phyloP scores from a whole-genome alignment of 2,329 filamentous ascomycete genomes.

The Botryotinia convoluta region DNA sequence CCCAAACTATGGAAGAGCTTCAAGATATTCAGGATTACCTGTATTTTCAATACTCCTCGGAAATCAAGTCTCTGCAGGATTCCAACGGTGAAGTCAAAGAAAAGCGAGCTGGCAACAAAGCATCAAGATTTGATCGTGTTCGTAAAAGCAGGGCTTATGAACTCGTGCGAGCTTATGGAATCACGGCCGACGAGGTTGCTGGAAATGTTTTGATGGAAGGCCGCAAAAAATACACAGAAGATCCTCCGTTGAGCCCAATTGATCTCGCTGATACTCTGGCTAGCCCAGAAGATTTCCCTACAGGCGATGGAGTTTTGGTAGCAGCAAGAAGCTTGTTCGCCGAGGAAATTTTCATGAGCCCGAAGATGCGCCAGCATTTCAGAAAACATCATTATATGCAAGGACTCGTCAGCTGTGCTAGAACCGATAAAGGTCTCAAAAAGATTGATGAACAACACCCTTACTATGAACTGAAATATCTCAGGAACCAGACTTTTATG shows the following conservation, averaged over 20 bases:
- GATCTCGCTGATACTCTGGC: conserved; percentile 81
- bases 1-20: conserved; percentile 87
- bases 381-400: conserved; percentile 79
- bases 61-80: conserved; percentile 76
- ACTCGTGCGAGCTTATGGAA: conserved; percentile 85
- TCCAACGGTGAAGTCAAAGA: conserved; percentile 62
- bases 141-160: conserved; percentile 76
- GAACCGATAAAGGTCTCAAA: conserved; percentile 90
- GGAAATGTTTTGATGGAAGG: conserved; percentile 79
- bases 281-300: conserved; percentile 69
- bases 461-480: conserved; percentile 97
- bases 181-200: conserved; percentile 83
- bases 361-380: conserved; percentile 85
- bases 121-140: conserved; percentile 78
- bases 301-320: conserved; percentile 69
- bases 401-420: conserved; percentile 79
- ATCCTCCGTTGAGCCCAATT: conserved; percentile 74
- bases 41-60: conserved; percentile 84
- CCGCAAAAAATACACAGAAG: conserved; percentile 79
- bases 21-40: conserved; percentile 96
- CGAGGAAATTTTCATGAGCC: conserved; percentile 85
- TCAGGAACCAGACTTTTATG: conserved; percentile 81
- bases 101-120: conserved; percentile 74
- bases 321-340: conserved; percentile 85
- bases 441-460: conserved; percentile 94